Conservation (phyloP, 495 filamentous ascomycete genomes). For the Symbiotaphrina buchneri region DNA sequence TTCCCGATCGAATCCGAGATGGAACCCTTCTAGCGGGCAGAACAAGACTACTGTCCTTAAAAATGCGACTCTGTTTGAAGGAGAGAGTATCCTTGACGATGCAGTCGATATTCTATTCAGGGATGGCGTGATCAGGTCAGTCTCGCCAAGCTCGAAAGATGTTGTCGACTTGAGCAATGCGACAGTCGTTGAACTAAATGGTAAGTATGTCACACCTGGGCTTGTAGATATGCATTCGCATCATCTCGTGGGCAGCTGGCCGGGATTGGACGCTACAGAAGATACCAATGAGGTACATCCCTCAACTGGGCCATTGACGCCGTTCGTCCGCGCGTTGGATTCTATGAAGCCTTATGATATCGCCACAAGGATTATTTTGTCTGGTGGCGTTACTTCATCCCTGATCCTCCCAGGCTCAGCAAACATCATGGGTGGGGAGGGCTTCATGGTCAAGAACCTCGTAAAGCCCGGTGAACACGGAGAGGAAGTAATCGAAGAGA, state of each 20-base stretch:
- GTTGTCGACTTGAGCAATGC: slow-evolving; percentile 4
- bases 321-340: slow-evolving; percentile 53
- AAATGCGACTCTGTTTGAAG: slow-evolving; percentile 1
- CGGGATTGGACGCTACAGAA: slow-evolving; percentile 9
- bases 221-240: slow-evolving; percentile 50
- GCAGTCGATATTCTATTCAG: slow-evolving; percentile 8
- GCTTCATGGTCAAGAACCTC: slow-evolving; percentile 36
- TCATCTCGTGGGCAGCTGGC: slow-evolving; percentile 8
- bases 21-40: slow-evolving; percentile 1
- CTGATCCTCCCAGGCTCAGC: slow-evolving; percentile 39
- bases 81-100: neutral
- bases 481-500: slow-evolving; percentile 24
- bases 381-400: slow-evolving; percentile 42
- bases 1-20: neutral
- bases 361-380: slow-evolving; percentile 35
- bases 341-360: slow-evolving; percentile 27
- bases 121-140: slow-evolving; percentile 9
- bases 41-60: neutral
- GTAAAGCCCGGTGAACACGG: slow-evolving; percentile 22
- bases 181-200: slow-evolving; percentile 24
- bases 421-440: slow-evolving; percentile 48
- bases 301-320: slow-evolving; percentile 27
- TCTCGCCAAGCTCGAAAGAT: slow-evolving; percentile 2
- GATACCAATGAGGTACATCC: slow-evolving; percentile 18
- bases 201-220: slow-evolving; percentile 34